These are phyloP conservation scores for Cystofilobasidium capitatum DNA, from an alignment of 768 basidiomycete species.

Conservation along the genomic window DNA sequence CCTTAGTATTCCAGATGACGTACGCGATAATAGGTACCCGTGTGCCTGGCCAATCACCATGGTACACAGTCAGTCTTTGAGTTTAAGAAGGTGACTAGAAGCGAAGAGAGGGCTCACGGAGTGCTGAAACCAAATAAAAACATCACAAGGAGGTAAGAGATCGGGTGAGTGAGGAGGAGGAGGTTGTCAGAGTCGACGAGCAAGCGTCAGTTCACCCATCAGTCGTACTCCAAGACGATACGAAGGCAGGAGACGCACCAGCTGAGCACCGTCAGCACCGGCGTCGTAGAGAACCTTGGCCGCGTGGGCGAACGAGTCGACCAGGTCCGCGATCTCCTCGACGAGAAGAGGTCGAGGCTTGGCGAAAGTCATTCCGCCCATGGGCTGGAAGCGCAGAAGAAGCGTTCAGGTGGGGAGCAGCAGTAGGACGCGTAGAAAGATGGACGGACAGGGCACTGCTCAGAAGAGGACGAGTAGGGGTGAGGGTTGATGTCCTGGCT, in stretches of 20 bases:
- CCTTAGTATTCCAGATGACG: too few species aligned
- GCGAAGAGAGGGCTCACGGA: too few species aligned
- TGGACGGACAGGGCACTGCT: conserved; percentile 13
- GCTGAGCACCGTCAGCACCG: conserved; percentile 28
- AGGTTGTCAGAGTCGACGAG: too few species aligned
- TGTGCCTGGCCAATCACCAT: background rate
- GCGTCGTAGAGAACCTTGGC: conserved; percentile 30
- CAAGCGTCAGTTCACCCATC: too few species aligned
- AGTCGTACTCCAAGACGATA: background rate
- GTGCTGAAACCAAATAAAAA: too few species aligned
- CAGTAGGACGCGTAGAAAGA: too few species aligned
- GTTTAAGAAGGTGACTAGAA: too few species aligned
- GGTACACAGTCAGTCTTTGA: too few species aligned
- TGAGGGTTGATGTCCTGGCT: conserved; percentile 29
- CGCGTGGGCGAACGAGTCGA: conserved; percentile 31
- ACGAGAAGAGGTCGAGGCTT: conserved; percentile 29
- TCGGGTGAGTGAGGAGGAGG: too few species aligned
- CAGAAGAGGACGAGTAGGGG: conserved; percentile 32
- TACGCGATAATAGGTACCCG: background rate
- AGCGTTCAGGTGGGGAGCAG: too few species aligned
- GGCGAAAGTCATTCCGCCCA: conserved; percentile 32
- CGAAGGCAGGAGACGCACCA: background rate
- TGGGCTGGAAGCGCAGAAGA: too few species aligned
- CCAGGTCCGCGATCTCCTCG: conserved; percentile 30
- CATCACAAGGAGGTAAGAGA: too few species aligned